Evolutionary conservation across 1,139 yeast species (phyloP).

Genomic region (Saccharomycopsis crataegensis): DNA sequence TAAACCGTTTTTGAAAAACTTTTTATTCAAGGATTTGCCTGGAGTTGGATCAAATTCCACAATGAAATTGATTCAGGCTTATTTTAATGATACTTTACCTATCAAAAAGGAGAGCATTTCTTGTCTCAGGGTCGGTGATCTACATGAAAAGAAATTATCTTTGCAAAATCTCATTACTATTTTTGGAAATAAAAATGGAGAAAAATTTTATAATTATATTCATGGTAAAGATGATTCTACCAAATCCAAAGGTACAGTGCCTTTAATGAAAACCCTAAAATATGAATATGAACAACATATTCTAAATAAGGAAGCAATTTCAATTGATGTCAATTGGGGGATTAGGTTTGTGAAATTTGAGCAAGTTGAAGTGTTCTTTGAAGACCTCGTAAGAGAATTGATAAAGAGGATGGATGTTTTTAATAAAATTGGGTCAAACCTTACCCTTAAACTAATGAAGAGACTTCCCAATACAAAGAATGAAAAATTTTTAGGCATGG

Average conservation of each 20-base stretch:
- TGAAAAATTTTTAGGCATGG: conserved; percentile 78
- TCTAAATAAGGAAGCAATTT: conserved; percentile 61
- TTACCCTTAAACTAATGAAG: conserved; percentile 59
- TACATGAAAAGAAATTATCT: conserved; percentile 29
- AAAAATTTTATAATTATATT: conserved; percentile 49
- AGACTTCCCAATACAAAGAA: conserved; percentile 65
- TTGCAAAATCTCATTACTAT: conserved; percentile 34
- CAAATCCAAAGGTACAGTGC: conserved; percentile 1
- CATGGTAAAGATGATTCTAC: conserved; percentile 55
- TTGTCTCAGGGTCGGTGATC: conserved; percentile 29
- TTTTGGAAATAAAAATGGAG: conserved; percentile 68
- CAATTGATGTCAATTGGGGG: conserved; percentile 91
- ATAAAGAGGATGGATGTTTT: conserved; percentile 42
- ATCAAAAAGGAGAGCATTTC: conserved; percentile 19
- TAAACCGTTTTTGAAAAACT: conserved; percentile 33
- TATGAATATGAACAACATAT: conserved; percentile 33
- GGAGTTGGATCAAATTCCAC: conserved; percentile 68
- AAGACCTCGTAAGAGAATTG: conserved; percentile 53
- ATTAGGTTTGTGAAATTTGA: conserved; percentile 56
- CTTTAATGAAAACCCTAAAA: conserved; percentile 5
- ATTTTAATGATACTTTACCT: conserved; percentile 16
- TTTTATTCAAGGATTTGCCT: conserved; percentile 60
- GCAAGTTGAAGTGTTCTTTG: conserved; percentile 60
- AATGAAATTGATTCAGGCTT: conserved; percentile 32
- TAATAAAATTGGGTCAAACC: conserved; percentile 44